These are phyloP conservation scores for Zymoseptoria tritici DNA, from an alignment of 2,329 filamentous ascomycete species.

Conservation along the genomic window DNA sequence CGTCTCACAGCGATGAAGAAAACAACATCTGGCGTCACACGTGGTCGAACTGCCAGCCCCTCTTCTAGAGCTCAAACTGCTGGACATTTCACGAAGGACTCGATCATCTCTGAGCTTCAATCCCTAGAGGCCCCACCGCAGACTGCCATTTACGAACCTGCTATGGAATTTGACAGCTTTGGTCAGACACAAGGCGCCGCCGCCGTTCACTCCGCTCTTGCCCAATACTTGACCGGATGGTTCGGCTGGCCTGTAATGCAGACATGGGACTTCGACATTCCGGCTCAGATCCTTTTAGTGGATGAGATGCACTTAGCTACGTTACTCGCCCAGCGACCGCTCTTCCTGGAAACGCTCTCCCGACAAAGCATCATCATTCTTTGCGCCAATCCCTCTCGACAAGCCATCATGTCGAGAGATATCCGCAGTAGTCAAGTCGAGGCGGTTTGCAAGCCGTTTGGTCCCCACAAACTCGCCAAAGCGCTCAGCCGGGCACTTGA, in stretches of 20 bases:
- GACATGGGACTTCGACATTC: conserved; percentile 17
- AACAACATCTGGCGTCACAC: neutral
- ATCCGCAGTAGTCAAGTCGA: conserved; percentile 15
- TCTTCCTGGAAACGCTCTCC: conserved; percentile 9
- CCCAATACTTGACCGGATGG: conserved; percentile 19
- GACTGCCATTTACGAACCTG: conserved; percentile 18
- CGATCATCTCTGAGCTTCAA: conserved; percentile 39
- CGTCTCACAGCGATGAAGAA: conserved; percentile 43
- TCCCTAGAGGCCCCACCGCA: conserved; percentile 30
- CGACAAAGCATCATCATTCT: conserved; percentile 27
- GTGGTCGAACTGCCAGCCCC: neutral
- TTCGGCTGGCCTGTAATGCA: conserved; percentile 18
- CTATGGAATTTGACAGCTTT: conserved; percentile 16
- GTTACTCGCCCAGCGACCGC: conserved; percentile 10
- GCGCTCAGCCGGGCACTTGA: conserved; percentile 10
- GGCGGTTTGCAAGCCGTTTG: conserved; percentile 16
- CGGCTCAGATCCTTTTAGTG: conserved; percentile 16
- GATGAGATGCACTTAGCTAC: conserved; percentile 21
- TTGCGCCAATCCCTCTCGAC: conserved; percentile 26
- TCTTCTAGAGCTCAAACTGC: conserved; percentile 11
- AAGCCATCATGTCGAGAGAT: conserved; percentile 16
- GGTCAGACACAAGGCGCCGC: conserved; percentile 14
- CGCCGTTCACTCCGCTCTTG: conserved; percentile 16
- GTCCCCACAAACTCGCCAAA: conserved; percentile 16
- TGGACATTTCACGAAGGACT: conserved; percentile 24